Evolutionary conservation across 768 basidiomycete genomes (phyloP).

Genomic region (Phanerochaete sordida): DNA sequence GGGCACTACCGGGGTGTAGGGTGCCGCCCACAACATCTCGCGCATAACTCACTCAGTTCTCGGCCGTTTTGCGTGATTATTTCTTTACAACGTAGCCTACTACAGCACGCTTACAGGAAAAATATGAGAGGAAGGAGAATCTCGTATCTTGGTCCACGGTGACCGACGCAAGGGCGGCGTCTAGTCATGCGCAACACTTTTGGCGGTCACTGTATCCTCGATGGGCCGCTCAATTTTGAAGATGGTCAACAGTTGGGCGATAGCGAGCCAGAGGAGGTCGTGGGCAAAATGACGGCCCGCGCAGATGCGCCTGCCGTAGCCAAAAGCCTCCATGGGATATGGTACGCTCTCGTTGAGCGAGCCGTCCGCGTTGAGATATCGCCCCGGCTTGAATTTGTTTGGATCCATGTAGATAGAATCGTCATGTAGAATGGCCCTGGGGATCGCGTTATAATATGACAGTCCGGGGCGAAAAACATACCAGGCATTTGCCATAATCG

Average conservation of each 20-base stretch:
- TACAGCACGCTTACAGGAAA: too few species aligned
- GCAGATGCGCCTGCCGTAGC: constrained; percentile 7
- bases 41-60: too few species aligned
- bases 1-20: too few species aligned
- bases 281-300: not conserved
- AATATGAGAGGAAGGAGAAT: too few species aligned
- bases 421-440: constrained; percentile 37
- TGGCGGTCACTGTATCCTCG: not conserved
- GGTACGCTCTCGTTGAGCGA: constrained; percentile 1
- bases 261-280: not conserved
- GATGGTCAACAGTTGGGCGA: not conserved
- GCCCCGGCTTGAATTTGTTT: constrained; percentile 25
- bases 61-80: too few species aligned
- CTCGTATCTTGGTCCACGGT: too few species aligned
- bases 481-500: not conserved
- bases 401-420: constrained; percentile 46
- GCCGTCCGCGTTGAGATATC: not conserved
- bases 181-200: not conserved
- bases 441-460: not conserved
- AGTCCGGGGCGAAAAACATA: not conserved
- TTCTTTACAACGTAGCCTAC: too few species aligned
- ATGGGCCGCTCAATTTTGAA: not conserved
- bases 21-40: too few species aligned
- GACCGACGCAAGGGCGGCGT: too few species aligned
- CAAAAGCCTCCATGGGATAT: constrained; percentile 11